Conservation (phyloP, 2,329 filamentous ascomycete genomes). For the Paecilomyces dactylethromorphus region DNA sequence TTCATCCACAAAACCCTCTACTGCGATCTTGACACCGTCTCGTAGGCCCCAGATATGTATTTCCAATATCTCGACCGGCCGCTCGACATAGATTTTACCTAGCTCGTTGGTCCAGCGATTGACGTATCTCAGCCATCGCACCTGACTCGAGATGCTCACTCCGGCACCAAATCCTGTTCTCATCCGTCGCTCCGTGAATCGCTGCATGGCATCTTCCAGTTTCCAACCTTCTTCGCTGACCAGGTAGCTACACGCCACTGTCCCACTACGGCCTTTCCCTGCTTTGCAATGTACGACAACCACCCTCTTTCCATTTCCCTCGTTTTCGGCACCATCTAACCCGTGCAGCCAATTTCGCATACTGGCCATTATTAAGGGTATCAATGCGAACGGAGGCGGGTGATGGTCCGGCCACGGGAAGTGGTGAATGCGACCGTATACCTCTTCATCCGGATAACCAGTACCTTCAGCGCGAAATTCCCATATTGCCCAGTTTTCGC, state of each 20-base stretch:
- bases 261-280: conserved; percentile 89
- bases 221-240: conserved; percentile 78
- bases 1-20: conserved; percentile 83
- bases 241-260: conserved; percentile 78
- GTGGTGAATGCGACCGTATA: conserved; percentile 78
- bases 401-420: conserved; percentile 98
- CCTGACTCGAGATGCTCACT: conserved; percentile 86
- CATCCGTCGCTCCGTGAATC: conserved; percentile 82
- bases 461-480: conserved; percentile 96
- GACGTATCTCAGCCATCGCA: conserved; percentile 82
- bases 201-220: conserved; percentile 54
- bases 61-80: conserved; percentile 77
- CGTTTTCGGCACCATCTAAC: conserved; percentile 17
- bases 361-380: conserved; percentile 82
- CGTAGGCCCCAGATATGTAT: conserved; percentile 84
- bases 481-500: conserved; percentile 86
- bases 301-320: conserved; percentile 49
- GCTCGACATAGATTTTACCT: conserved; percentile 74
- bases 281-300: conserved; percentile 96
- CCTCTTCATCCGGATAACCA: conserved; percentile 84
- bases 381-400: conserved; percentile 82
- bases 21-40: conserved; percentile 77
- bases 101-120: conserved; percentile 70
- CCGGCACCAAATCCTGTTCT: conserved; percentile 79
- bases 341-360: conserved; percentile 81